phyloP scores from a whole-genome alignment of 2,329 filamentous ascomycete genomes.

The Aspergillaceae sp. region DNA sequence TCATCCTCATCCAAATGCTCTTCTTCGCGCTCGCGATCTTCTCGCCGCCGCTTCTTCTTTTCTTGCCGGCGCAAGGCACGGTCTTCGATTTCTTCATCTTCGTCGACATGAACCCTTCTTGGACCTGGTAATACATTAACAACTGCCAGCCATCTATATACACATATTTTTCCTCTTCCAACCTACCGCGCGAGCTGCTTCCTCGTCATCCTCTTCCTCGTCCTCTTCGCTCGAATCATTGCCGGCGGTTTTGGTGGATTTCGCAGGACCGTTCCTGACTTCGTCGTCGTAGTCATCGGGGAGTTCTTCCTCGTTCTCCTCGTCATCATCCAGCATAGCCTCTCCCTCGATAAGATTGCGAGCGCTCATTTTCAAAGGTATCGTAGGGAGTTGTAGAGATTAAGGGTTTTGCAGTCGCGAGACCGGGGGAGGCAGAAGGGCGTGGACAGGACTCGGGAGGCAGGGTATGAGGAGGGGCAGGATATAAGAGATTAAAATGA shows the following conservation, averaged over 20 bases:
- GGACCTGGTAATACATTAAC: slow-evolving; percentile 50
- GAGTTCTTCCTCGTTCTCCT: slow-evolving; percentile 75
- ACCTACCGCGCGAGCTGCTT: slow-evolving; percentile 66
- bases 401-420: background rate
- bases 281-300: slow-evolving; percentile 64
- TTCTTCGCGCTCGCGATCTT: slow-evolving; percentile 75
- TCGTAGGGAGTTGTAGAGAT: background rate
- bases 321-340: slow-evolving; percentile 79
- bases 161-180: background rate
- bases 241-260: slow-evolving; percentile 38
- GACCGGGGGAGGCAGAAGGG: background rate
- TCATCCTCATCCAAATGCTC: slow-evolving; percentile 87
- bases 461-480: too few species aligned
- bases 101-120: slow-evolving; percentile 95
- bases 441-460: too few species aligned
- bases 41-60: slow-evolving; percentile 65
- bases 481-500: too few species aligned
- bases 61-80: slow-evolving; percentile 54
- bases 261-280: slow-evolving; percentile 30
- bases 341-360: slow-evolving; percentile 69
- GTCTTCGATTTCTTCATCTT: slow-evolving; percentile 71
- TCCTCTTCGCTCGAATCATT: slow-evolving; percentile 90
- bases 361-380: slow-evolving; percentile 46
- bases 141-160: slow-evolving; percentile 9
- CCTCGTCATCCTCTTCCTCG: slow-evolving; percentile 84